phyloP scores from a whole-genome alignment of 768 basidiomycete genomes.

The Psilocybe cyanescens region DNA sequence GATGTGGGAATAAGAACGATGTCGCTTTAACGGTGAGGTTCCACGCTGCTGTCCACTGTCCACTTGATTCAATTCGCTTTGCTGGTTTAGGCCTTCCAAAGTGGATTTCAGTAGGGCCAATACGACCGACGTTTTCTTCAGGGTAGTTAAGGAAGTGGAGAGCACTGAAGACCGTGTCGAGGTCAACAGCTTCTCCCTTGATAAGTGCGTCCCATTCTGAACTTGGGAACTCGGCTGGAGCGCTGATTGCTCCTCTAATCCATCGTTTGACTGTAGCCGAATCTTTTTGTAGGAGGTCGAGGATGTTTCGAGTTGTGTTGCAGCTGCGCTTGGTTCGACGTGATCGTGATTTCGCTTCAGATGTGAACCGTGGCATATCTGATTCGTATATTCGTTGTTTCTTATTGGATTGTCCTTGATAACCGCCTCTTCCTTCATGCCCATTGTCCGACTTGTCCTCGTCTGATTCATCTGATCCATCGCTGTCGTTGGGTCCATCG shows the following conservation, averaged over 20 bases:
- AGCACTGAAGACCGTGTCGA: slow-evolving; percentile 28
- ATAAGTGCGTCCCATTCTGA: slow-evolving; percentile 24
- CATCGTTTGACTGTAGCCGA: background rate
- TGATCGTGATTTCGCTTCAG: background rate
- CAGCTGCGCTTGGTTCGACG: background rate
- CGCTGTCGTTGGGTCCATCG: background rate
- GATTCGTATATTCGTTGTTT: background rate
- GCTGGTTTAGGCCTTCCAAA: slow-evolving; percentile 8
- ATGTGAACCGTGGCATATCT: background rate
- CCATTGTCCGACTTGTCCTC: background rate
- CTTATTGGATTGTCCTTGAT: background rate
- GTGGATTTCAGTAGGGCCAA: slow-evolving; percentile 23
- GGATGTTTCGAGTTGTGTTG: background rate
- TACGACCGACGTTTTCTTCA: background rate
- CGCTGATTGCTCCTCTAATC: background rate
- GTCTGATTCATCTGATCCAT: background rate
- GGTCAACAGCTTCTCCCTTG: slow-evolving; percentile 26
- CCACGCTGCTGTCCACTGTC: slow-evolving; percentile 30
- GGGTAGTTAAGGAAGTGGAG: slow-evolving; percentile 15
- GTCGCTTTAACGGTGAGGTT: slow-evolving; percentile 10
- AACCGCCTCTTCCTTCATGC: background rate
- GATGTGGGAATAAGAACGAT: slow-evolving; percentile 30
- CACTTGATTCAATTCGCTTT: slow-evolving; percentile 10
- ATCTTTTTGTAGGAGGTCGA: background rate
- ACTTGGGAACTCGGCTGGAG: background rate